These are phyloP conservation scores for Isabelozyma rhagii DNA, from an alignment of 805 yeast species.

Conservation along the genomic window DNA sequence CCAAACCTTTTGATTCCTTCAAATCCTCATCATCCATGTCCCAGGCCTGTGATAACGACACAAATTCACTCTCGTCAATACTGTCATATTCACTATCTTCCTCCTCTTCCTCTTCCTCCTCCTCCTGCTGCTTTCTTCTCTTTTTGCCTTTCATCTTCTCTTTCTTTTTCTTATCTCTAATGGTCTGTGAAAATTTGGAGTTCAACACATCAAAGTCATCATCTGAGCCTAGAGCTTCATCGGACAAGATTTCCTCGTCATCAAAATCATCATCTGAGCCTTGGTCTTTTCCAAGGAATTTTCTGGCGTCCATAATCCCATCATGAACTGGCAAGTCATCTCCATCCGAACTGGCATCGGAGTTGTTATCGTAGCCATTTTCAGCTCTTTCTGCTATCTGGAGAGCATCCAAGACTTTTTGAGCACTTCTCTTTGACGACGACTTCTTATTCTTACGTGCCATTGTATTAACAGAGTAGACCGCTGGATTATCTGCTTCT, in stretches of 20 bases:
- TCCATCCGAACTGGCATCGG: constrained; percentile 14
- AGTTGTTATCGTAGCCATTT: constrained; percentile 15
- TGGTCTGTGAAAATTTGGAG: constrained; percentile 66
- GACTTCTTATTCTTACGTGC: constrained; percentile 14
- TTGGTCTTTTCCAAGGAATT: constrained; percentile 22
- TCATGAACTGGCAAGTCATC: constrained; percentile 26
- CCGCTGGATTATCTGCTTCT: background rate
- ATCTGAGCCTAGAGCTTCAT: constrained; percentile 83
- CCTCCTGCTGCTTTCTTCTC: constrained; percentile 25
- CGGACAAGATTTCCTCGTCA: constrained; percentile 76
- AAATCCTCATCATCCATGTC: constrained; percentile 65
- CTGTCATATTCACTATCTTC: constrained; percentile 68
- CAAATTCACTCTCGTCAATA: constrained; percentile 71
- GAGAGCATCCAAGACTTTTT: constrained; percentile 41
- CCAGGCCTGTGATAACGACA: constrained; percentile 86
- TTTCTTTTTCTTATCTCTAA: constrained; percentile 52
- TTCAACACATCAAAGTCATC: constrained; percentile 63
- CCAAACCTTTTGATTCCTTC: constrained; percentile 7
- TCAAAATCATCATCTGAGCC: constrained; percentile 37
- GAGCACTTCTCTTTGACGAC: constrained; percentile 29
- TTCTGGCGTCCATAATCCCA: constrained; percentile 42
- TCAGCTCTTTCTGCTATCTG: constrained; percentile 42
- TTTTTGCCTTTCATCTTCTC: constrained; percentile 27
- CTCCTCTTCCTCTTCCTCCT: constrained; percentile 27
- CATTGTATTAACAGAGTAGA: constrained; percentile 5